Evolutionary conservation across 192 early-diverging fungal genomes (phyloP).

Genomic region (Neocallimastix lanati): DNA sequence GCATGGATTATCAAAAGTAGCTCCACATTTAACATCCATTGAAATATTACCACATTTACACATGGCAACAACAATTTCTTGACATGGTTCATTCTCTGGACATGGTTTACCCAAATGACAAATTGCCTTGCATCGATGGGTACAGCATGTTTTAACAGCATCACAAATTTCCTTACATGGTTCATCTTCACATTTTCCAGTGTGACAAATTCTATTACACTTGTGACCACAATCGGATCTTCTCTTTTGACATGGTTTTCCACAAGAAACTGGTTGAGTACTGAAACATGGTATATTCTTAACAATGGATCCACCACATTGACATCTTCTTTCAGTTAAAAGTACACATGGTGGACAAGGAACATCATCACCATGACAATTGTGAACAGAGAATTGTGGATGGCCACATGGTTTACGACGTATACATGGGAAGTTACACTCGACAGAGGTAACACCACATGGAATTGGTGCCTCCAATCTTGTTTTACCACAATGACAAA

Average conservation of each 20-base stretch:
- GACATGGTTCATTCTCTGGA: slow-evolving; percentile 55
- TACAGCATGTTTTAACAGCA: slow-evolving; percentile 55
- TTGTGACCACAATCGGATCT: slow-evolving; percentile 50
- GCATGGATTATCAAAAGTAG: slow-evolving; percentile 21
- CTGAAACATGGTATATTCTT: background rate
- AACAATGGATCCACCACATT: background rate
- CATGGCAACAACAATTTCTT: slow-evolving; percentile 23
- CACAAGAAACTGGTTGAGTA: slow-evolving; percentile 36
- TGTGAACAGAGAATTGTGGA: slow-evolving; percentile 41
- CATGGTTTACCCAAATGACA: slow-evolving; percentile 69
- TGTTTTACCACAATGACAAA: slow-evolving; percentile 73
- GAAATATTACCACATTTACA: slow-evolving; percentile 63
- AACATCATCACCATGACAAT: slow-evolving; percentile 70
- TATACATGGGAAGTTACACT: slow-evolving; percentile 53
- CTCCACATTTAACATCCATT: slow-evolving; percentile 44
- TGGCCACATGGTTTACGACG: slow-evolving; percentile 64
- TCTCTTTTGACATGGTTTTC: slow-evolving; percentile 34
- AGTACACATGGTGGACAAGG: slow-evolving; percentile 82
- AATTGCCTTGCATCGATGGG: slow-evolving; percentile 49
- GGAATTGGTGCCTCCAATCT: slow-evolving; percentile 65
- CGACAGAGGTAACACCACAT: slow-evolving; percentile 59
- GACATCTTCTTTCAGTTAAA: slow-evolving; percentile 47
- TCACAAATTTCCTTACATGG: slow-evolving; percentile 56
- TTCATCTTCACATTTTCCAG: slow-evolving; percentile 42
- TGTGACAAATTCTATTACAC: slow-evolving; percentile 71